Conservation (phyloP, 1,139 yeast genomes). For the Waltiozyma sp. region DNA sequence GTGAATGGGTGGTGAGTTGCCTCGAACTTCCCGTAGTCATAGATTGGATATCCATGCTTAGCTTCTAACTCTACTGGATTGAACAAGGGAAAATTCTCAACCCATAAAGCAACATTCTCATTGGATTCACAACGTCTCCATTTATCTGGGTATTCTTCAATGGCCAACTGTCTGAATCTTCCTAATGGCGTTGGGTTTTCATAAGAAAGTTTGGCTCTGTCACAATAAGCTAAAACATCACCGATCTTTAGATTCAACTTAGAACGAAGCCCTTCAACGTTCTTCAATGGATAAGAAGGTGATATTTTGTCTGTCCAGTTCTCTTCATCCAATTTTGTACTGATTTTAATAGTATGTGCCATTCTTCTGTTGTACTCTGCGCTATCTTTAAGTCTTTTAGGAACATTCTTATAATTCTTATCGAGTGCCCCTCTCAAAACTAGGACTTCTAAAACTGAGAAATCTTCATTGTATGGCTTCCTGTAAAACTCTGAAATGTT, state of each 20-base stretch:
- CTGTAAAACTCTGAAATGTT: slow-evolving; percentile 34
- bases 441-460: slow-evolving; percentile 63
- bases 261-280: slow-evolving; percentile 24
- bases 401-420: not conserved
- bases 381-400: not conserved
- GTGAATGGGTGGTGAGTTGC: slow-evolving; percentile 97
- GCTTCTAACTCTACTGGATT: slow-evolving; percentile 45
- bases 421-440: slow-evolving; percentile 38
- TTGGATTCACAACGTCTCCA: slow-evolving; percentile 17
- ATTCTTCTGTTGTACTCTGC: slow-evolving; percentile 42
- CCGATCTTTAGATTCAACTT: slow-evolving; percentile 43
- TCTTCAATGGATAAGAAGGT: slow-evolving; percentile 17
- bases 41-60: slow-evolving; percentile 43
- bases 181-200: slow-evolving; percentile 97
- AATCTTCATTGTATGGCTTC: slow-evolving; percentile 24
- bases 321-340: slow-evolving; percentile 25
- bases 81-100: slow-evolving; percentile 82
- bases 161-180: slow-evolving; percentile 64
- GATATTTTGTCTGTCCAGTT: slow-evolving; percentile 35
- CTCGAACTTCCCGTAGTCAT: slow-evolving; percentile 35
- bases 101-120: slow-evolving; percentile 62
- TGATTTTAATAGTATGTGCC: slow-evolving; percentile 46
- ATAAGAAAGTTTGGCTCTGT: slow-evolving; percentile 54
- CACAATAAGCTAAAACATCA: slow-evolving; percentile 66
- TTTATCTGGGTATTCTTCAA: slow-evolving; percentile 37